A percentile compares a stretch with the other conserved stretches of the same genome.
Evolutionary conservation across 2,329 filamentous ascomycete genomes (phyloP).

Genomic region (Fusarium sp.): DNA sequence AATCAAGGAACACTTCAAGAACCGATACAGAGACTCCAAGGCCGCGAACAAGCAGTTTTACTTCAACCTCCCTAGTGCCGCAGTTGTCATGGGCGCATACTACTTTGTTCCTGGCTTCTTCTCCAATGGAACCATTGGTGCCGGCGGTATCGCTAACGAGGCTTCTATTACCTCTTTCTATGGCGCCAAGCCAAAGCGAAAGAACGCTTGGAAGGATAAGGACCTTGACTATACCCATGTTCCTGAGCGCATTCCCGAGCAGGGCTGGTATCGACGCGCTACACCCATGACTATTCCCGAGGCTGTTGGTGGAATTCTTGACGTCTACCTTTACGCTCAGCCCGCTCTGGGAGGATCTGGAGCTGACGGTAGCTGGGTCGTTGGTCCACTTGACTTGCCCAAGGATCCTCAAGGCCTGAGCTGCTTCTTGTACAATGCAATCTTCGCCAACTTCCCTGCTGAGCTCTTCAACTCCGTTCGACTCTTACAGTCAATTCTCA

Average conservation of each 20-base stretch:
- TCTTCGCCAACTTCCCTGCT: slow-evolving; percentile 25
- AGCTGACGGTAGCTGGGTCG: slow-evolving; percentile 16
- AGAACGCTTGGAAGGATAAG: slow-evolving; percentile 22
- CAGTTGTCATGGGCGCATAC: slow-evolving; percentile 30
- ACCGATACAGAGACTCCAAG: slow-evolving; percentile 21
- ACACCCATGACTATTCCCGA: slow-evolving; percentile 26
- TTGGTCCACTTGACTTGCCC: slow-evolving; percentile 1
- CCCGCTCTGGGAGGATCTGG: slow-evolving; percentile 20
- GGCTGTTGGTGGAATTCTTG: slow-evolving; percentile 23
- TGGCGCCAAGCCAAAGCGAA: slow-evolving; percentile 16
- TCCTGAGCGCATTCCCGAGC: slow-evolving; percentile 25
- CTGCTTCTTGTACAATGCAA: slow-evolving; percentile 24
- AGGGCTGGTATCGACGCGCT: slow-evolving; percentile 27
- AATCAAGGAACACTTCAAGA: slow-evolving; percentile 33
- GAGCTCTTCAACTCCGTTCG: slow-evolving; percentile 18
- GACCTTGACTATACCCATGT: slow-evolving; percentile 27
- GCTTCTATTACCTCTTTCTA: slow-evolving; percentile 30
- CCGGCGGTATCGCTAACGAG: slow-evolving; percentile 28
- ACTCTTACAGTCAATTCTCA: slow-evolving; percentile 12
- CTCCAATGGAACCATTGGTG: slow-evolving; percentile 27
- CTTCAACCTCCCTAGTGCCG: slow-evolving; percentile 16
- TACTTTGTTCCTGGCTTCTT: slow-evolving; percentile 34
- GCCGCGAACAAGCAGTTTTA: slow-evolving; percentile 29
- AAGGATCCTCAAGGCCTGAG: slow-evolving; percentile 12
- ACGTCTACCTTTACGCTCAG: slow-evolving; percentile 24